A percentile compares a stretch with the other conserved stretches of the same genome.
Conservation (phyloP, 2,329 filamentous ascomycete species). For the Exophiala aquamarina region DNA sequence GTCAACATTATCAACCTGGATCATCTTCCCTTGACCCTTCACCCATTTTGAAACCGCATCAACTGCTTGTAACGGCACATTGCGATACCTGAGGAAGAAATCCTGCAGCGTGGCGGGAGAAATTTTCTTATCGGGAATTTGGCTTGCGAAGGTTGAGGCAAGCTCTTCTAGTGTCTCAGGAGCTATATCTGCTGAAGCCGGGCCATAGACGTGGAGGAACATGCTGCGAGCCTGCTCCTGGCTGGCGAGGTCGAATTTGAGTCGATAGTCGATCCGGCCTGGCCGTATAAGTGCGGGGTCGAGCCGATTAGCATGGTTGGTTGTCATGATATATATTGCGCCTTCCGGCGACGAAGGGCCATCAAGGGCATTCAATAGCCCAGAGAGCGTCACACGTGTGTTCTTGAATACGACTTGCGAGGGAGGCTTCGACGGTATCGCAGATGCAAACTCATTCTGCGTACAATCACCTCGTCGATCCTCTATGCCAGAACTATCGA, state of each 20-base stretch:
- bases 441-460: no score
- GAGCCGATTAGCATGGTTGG: conserved; percentile 70
- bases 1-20: no score
- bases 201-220: conserved; percentile 30
- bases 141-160: conserved; percentile 49
- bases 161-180: no score
- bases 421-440: no score
- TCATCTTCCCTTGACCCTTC: no score
- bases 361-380: conserved; percentile 79
- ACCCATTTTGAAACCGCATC: no score
- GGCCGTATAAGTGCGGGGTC: conserved; percentile 73
- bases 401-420: no score
- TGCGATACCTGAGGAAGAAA: conserved; percentile 63
- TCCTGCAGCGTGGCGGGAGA: conserved; percentile 66
- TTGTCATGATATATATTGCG: conserved; percentile 77
- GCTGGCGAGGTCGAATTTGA: conserved; percentile 51
- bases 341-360: conserved; percentile 77
- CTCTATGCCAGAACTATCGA: no score
- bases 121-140: conserved; percentile 55
- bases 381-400: conserved; percentile 77
- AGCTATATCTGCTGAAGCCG: no score
- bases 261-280: conserved; percentile 68
- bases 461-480: no score
- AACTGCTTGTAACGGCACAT: conserved; percentile 56
- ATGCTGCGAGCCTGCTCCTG: conserved; percentile 27